Evolutionary conservation across 2,329 filamentous ascomycete species (phyloP).

Genomic region (Cladosporium oxysporum): DNA sequence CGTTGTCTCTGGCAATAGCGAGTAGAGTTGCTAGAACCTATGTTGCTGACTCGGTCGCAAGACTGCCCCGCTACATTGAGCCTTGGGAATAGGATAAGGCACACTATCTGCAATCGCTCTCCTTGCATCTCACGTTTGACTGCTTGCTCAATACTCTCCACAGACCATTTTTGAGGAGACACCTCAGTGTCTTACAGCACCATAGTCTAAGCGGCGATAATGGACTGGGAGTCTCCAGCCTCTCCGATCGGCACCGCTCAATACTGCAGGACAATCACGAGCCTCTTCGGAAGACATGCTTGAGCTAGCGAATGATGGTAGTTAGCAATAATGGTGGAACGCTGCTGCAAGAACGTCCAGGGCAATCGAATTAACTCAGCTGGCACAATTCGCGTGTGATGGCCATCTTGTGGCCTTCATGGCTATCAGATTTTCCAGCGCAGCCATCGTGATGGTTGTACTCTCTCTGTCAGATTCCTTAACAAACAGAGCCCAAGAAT

Average conservation of each 20-base stretch:
- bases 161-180: conserved; percentile 44
- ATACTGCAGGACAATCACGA: neutral
- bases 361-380: conserved; percentile 38
- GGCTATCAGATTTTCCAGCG: conserved; percentile 50
- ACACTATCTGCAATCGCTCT: conserved; percentile 42
- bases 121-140: conserved; percentile 48
- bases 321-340: conserved; percentile 39
- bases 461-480: conserved; percentile 47
- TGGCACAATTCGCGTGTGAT: conserved; percentile 43
- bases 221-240: conserved; percentile 19
- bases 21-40: conserved; percentile 29
- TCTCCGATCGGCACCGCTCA: neutral
- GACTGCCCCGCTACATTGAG: conserved; percentile 27
- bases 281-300: neutral
- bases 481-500: conserved; percentile 45
- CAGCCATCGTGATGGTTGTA: conserved; percentile 47
- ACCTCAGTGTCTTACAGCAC: conserved; percentile 31
- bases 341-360: conserved; percentile 45
- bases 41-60: conserved; percentile 27
- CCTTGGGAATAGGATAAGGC: conserved; percentile 23
- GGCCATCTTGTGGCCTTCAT: conserved; percentile 49
- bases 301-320: conserved; percentile 18
- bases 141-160: conserved; percentile 47
- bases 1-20: conserved; percentile 31
- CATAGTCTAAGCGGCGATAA: conserved; percentile 11